Base-by-base conservation (phyloP, 192 early-diverging fungal genomes). In the Backusella westeae region DNA sequence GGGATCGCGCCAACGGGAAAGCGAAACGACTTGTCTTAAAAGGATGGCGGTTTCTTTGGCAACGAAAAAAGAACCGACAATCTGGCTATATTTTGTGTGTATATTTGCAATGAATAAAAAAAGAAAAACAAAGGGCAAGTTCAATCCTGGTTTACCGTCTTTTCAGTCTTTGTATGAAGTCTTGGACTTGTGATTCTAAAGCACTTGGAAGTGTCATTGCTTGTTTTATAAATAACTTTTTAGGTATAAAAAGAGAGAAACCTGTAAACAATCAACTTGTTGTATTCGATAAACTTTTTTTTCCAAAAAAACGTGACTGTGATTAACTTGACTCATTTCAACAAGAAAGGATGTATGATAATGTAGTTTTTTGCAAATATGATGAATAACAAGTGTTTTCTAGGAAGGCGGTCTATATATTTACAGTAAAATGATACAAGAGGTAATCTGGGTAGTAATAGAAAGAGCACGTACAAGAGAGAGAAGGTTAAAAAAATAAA, bases 11-110 rank as follows among this genome's bases (percentile, higher is more conserved):
- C 96, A 96, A 38, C 91, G 88, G 53, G 87, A 92, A 56, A 85
- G 85, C 1, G 96, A 89, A 15, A 98, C 87, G 8, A 95, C 90
- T 41, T 91, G 94, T 46, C 92, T 85, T 52, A 97, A 86, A 44
- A 97, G 81, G 52, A 85, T 88, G 32, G 90, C 87, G 0, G 95
- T 97, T 76, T 94, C 92, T 32, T 89, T 84, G 35, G 91, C 86
- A 32, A 94, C 88, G 17, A 79, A 79, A 34, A 85, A 91, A 23
- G 93, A 91, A 75, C 91, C 91, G 23, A 86, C 84, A 19, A 93
- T 77, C 77, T 94, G 91, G 19, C 93, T 87, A 70, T 29, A 68
- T 39, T 12, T 44, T 44, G 42, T 44, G 15, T 69, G 4, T 71
- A 39, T 39, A 12, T 49, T 44, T 41, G 19, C 34, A 71, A 46